Evolutionary conservation across 371 early-diverging fungal species (phyloP), one percentile per base, ranked within the genome.

Genomic region (Mucor mucedo): DNA sequence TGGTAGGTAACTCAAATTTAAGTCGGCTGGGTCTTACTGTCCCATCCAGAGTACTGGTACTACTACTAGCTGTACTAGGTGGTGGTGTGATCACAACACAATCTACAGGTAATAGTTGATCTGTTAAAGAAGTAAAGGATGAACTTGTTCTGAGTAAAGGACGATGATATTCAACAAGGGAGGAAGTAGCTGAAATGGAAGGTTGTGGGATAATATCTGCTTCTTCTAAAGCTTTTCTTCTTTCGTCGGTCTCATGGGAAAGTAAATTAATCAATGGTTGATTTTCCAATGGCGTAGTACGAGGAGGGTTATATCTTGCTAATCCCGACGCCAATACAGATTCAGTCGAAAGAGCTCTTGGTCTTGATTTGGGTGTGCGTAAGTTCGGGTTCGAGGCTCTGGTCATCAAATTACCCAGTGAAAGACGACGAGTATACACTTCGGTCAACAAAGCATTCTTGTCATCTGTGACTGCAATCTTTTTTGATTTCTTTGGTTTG

Each of bases 401-500:
- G 14, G 64, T 60, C 32, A 66, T 66, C 5, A 71, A 28, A 10
- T 58, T 42, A 11, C 63, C 62, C 9, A 73, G 32, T 4, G 73
- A 73, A 0, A 73, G 35, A 9, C 73, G 63, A 16, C 70, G 57
- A 2, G 56, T 55, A 49, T 60, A 57, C 3, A 53, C 42, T 42
- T 52, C 40, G 21, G 60, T 60, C 50, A 63, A 59, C 21, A 29
- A 10, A 44, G 48, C 58, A 39, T 61, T 45, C 27, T 57, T 52
- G 33, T 53, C 54, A 2, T 55, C 57, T 47, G 47, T n/a, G 13
- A 38, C 38, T 2, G 16, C 16, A 35, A 41, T 53, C 56, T 65
- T 70, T 49, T 72, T 65, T 11, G 40, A 56, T n/a, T 58, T 54
- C 9, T 59, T 57, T 13, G 74, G 67, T 29, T 71, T 71, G 41